Percentiles rank a stretch among this genome's conserved stretches.
These are phyloP conservation scores for Vanrija sp. DNA, from an alignment of 1,284 basidiomycete genomes.

Conservation along the genomic window DNA sequence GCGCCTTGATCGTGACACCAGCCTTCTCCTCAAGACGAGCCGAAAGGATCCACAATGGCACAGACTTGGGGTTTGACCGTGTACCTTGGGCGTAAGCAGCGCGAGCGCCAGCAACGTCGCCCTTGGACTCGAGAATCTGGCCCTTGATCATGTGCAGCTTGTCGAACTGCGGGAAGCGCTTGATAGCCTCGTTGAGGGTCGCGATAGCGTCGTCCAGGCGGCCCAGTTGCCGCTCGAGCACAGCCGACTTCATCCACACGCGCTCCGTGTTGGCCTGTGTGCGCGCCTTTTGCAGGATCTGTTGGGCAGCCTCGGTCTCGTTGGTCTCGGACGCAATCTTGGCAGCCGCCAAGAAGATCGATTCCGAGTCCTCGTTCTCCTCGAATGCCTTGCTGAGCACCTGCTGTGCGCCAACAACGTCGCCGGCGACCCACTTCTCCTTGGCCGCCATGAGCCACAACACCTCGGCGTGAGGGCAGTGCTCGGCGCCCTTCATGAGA, in stretches of 20 bases:
- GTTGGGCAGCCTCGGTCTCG: constrained; percentile 75
- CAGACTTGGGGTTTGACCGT: constrained; percentile 75
- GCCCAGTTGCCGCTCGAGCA: constrained; percentile 87
- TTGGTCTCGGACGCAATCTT: constrained; percentile 94
- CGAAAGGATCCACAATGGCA: constrained; percentile 82
- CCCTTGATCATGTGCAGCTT: constrained; percentile 97
- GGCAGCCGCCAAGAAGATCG: constrained; percentile 94
- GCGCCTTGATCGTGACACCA: constrained; percentile 83
- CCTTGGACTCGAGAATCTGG: constrained; percentile 66
- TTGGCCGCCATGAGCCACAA: constrained; percentile 97
- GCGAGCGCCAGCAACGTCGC: constrained; percentile 63
- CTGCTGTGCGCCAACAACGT: constrained; percentile 79
- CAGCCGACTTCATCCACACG: constrained; percentile 97
- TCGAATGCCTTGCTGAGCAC: constrained; percentile 87
- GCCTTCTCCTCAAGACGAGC: constrained; percentile 82
- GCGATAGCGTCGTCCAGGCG: constrained; percentile 67
- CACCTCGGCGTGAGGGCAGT: constrained; percentile 90
- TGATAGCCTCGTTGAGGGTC: constrained; percentile 68
- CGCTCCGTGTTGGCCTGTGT: constrained; percentile 84
- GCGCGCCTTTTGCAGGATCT: constrained; percentile 81
- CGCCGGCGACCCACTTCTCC: constrained; percentile 84
- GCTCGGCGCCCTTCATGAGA: constrained; percentile 73
- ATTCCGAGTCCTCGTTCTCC: constrained; percentile 92
- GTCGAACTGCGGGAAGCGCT: constrained; percentile 77
- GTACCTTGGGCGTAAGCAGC: constrained; percentile 74